These are phyloP conservation scores for Pluteus cervinus DNA, from an alignment of 768 basidiomycete genomes.

Conservation along the genomic window DNA sequence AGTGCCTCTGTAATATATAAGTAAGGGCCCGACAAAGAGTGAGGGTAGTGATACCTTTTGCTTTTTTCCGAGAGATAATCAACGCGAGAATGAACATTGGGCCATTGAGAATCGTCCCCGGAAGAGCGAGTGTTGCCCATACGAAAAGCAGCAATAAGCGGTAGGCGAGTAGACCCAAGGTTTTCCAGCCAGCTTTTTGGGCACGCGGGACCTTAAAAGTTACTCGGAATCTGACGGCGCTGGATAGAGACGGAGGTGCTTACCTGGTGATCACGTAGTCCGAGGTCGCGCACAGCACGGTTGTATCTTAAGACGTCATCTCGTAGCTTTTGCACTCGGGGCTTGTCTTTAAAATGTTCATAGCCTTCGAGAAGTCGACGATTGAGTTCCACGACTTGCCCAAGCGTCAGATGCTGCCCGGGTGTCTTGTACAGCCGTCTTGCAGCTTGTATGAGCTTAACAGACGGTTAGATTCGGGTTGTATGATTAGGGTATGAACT, in stretches of 20 bases:
- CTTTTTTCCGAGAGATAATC: slow-evolving; percentile 81
- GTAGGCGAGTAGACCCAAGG: slow-evolving; percentile 77
- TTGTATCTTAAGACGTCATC: slow-evolving; percentile 86
- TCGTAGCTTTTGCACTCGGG: slow-evolving; percentile 76
- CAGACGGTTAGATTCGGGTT: too few species aligned
- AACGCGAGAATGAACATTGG: slow-evolving; percentile 92
- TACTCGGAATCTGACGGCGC: not conserved
- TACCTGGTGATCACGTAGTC: slow-evolving; percentile 91
- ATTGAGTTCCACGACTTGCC: slow-evolving; percentile 94
- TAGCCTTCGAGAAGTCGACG: slow-evolving; percentile 92
- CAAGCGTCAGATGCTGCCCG: slow-evolving; percentile 86
- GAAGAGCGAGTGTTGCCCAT: slow-evolving; percentile 83
- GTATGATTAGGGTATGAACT: slow-evolving; percentile 14
- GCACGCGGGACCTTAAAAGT: slow-evolving; percentile 73
- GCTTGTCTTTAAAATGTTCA: slow-evolving; percentile 87
- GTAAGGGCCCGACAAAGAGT: not conserved
- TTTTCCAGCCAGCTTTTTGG: slow-evolving; percentile 82
- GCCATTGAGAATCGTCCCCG: slow-evolving; percentile 85
- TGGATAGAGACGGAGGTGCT: slow-evolving; percentile 7
- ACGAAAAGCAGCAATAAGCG: slow-evolving; percentile 68
- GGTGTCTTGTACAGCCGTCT: slow-evolving; percentile 92
- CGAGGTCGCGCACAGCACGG: slow-evolving; percentile 79
- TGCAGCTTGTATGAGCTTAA: slow-evolving; percentile 90
- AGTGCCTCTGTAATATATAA: slow-evolving; percentile 67
- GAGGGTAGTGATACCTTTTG: slow-evolving; percentile 53